A percentile compares a stretch with the other conserved stretches of the same genome.
Evolutionary conservation across 169 alveolate species (phyloP).

Genomic region (Plasmodium billcollinsi): DNA sequence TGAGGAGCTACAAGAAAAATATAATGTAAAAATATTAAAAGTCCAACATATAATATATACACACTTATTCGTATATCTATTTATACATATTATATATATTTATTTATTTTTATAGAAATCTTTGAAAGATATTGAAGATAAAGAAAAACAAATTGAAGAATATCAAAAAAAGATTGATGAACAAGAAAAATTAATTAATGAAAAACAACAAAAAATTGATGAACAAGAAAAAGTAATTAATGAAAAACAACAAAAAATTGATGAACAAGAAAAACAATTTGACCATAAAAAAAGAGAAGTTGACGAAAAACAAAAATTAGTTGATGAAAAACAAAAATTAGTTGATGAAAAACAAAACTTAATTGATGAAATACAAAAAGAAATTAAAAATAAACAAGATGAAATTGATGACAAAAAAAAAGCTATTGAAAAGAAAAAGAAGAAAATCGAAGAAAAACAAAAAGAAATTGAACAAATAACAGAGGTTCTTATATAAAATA

Average conservation of each 20-base stretch:
- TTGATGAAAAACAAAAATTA: conserved; percentile 12
- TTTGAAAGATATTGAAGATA: conserved; percentile 37
- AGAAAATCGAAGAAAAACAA: conserved; percentile 23
- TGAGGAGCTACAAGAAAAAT: conserved; percentile 24
- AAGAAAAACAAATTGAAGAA: conserved; percentile 14
- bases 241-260: conserved; percentile 14
- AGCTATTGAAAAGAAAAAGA: conserved; percentile 21
- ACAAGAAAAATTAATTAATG: conserved; percentile 11
- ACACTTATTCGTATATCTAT: not conserved
- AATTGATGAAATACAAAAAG: conserved; percentile 15
- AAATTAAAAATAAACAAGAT: conserved; percentile 16
- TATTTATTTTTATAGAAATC: conserved; percentile 36
- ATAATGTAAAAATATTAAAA: conserved; percentile 16
- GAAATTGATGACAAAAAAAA: conserved; percentile 1
- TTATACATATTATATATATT: conserved; percentile 1
- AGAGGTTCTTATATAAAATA: conserved; percentile 25
- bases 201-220: conserved; percentile 13
- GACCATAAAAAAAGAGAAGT: conserved; percentile 22
- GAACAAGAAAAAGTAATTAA: conserved; percentile 18
- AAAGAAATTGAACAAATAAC: conserved; percentile 43
- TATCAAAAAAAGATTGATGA: not conserved
- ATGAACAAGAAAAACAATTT: conserved; percentile 18
- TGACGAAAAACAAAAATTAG: conserved; percentile 15
- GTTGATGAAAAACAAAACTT: conserved; percentile 17
- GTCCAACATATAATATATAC: not conserved